phyloP scores from a whole-genome alignment of 2,329 filamentous ascomycete species.

The Pyrenochaeta sp. region DNA sequence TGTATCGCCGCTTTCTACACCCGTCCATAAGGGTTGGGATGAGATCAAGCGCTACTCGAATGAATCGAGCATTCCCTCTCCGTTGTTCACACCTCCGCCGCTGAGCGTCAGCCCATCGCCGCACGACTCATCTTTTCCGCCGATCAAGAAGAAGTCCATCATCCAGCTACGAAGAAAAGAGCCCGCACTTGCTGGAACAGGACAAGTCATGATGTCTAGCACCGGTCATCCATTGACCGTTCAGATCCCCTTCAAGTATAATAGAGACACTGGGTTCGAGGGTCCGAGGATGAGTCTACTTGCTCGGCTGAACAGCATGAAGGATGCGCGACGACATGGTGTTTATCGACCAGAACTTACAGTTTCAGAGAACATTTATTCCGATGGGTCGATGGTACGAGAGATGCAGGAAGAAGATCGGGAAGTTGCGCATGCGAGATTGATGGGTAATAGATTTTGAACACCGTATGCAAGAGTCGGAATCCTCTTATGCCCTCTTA shows the following conservation, averaged over 20 bases:
- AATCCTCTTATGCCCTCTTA: not conserved
- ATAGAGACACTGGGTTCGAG: slow-evolving; percentile 25
- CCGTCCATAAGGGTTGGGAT: slow-evolving; percentile 38
- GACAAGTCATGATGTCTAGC: slow-evolving; percentile 25
- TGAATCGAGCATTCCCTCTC: slow-evolving; percentile 4
- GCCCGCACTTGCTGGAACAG: slow-evolving; percentile 25
- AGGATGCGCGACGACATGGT: slow-evolving; percentile 17
- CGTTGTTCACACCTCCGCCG: slow-evolving; percentile 4
- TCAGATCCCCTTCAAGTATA: slow-evolving; percentile 25
- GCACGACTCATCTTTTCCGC: slow-evolving; percentile 11
- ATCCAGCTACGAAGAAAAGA: slow-evolving; percentile 22
- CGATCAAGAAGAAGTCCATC: slow-evolving; percentile 27
- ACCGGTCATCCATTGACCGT: slow-evolving; percentile 31
- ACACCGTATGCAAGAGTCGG: not conserved
- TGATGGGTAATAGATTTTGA: not conserved
- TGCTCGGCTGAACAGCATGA: slow-evolving; percentile 13
- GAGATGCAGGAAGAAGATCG: not conserved
- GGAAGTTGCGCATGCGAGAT: not conserved
- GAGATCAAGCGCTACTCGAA: slow-evolving; percentile 34
- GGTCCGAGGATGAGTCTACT: slow-evolving; percentile 24
- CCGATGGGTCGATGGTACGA: not conserved
- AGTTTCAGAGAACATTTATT: not conserved
- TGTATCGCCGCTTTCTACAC: not conserved
- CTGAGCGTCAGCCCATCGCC: slow-evolving; percentile 11
- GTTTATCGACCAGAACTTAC: not conserved